phyloP scores from a whole-genome alignment of 352 stramenopile genomes.

The Blastocystis sp. region DNA sequence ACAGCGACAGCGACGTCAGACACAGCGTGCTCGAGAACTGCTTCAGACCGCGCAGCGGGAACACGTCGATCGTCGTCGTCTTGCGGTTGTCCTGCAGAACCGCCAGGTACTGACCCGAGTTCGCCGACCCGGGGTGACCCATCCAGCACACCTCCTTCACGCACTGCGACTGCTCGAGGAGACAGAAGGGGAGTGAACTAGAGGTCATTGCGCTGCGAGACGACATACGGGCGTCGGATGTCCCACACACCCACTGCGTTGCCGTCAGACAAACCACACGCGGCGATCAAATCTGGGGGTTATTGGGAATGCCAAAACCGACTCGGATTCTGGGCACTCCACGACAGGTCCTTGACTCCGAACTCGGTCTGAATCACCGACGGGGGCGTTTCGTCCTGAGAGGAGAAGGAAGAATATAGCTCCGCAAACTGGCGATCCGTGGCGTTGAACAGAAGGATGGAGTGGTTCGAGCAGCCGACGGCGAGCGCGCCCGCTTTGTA shows the following conservation, averaged over 20 bases:
- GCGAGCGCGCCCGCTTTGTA: conserved; percentile 43
- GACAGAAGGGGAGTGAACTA: conserved; percentile 11
- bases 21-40: conserved; percentile 10
- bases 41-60: background rate
- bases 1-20: background rate
- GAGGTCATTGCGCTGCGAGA: background rate
- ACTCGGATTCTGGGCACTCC: conserved; percentile 59
- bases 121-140: conserved; percentile 24
- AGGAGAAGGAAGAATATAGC: conserved; percentile 9
- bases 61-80: conserved; percentile 46
- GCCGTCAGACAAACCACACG: conserved; percentile 40
- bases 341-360: conserved; percentile 30
- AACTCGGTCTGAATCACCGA: conserved; percentile 40
- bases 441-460: conserved; percentile 57
- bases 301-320: background rate
- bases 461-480: conserved; percentile 12
- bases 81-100: conserved; percentile 3
- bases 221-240: conserved; percentile 39
- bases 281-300: background rate
- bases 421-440: background rate
- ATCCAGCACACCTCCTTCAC: conserved; percentile 61
- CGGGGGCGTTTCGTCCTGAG: background rate
- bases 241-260: conserved; percentile 51
- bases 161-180: conserved; percentile 23
- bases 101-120: conserved; percentile 5